Percentiles rank a stretch among this genome's conserved stretches.
These are phyloP conservation scores for Colletotrichum plurivorum DNA, from an alignment of 2,329 filamentous ascomycete genomes.

Conservation along the genomic window DNA sequence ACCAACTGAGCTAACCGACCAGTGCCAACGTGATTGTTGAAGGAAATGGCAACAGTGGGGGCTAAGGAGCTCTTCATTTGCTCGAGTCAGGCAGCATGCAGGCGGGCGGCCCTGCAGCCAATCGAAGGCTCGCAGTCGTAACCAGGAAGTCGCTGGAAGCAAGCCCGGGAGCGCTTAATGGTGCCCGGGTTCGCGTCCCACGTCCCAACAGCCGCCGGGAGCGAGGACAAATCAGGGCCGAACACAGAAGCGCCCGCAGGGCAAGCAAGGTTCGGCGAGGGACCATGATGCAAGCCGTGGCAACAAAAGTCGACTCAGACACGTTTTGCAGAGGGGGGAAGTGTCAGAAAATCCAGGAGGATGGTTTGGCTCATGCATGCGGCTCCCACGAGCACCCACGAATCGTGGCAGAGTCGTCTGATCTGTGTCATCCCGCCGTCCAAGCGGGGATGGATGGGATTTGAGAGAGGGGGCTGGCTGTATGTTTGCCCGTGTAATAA, in stretches of 20 bases:
- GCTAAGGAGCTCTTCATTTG: not conserved
- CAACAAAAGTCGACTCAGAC: not conserved
- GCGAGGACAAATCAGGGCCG: too few species aligned
- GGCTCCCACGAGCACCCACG: not conserved
- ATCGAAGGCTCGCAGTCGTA: too few species aligned
- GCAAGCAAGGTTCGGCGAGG: not conserved
- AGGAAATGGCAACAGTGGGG: not conserved
- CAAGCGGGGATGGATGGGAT: too few species aligned
- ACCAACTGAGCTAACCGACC: conserved; percentile 31
- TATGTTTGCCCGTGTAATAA: too few species aligned
- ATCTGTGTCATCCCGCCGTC: not conserved
- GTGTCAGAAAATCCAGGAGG: not conserved
- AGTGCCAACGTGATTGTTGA: not conserved
- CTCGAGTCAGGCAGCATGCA: not conserved
- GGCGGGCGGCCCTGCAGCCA: not conserved
- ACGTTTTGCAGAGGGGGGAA: not conserved
- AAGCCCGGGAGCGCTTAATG: too few species aligned
- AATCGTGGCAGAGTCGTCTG: not conserved
- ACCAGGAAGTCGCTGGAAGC: too few species aligned
- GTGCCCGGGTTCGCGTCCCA: too few species aligned
- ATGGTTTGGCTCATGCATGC: not conserved
- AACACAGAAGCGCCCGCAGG: not conserved
- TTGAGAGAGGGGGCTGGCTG: too few species aligned
- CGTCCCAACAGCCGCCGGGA: too few species aligned
- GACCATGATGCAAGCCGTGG: not conserved